Evolutionary conservation across 441 rosid species (phyloP).

Genomic region (Mallotus repandus): DNA sequence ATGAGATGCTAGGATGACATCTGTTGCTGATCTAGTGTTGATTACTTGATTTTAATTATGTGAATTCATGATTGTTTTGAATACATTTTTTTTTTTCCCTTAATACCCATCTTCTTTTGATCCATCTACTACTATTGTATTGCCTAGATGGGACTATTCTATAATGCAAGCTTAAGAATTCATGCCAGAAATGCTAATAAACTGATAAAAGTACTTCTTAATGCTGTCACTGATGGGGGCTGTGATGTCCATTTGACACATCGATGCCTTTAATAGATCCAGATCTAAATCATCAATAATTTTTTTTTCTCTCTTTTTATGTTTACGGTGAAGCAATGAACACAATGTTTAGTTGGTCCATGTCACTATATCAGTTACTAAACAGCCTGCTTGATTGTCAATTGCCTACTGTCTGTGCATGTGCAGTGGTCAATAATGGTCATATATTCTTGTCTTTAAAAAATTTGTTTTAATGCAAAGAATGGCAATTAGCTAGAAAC

Average conservation of each 20-base stretch:
- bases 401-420: not conserved
- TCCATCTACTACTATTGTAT: not conserved
- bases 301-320: too few relatives aligned
- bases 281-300: too few relatives aligned
- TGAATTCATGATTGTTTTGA: not conserved
- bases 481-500: not conserved
- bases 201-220: not conserved
- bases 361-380: too few relatives aligned
- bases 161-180: not conserved
- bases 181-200: not conserved
- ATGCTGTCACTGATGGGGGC: not conserved
- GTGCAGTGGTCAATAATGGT: not conserved
- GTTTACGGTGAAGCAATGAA: too few relatives aligned
- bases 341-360: too few relatives aligned
- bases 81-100: not conserved
- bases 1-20: not conserved
- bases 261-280: too few relatives aligned
- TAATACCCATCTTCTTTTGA: not conserved
- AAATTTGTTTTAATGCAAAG: not conserved
- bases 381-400: too few relatives aligned
- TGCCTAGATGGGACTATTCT: not conserved
- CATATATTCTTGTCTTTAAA: not conserved
- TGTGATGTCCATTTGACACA: not conserved
- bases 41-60: not conserved
- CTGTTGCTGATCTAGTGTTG: slow-evolving; percentile 1